Conservation (phyloP, 768 basidiomycete genomes). For the Boletus rubroflammeus region DNA sequence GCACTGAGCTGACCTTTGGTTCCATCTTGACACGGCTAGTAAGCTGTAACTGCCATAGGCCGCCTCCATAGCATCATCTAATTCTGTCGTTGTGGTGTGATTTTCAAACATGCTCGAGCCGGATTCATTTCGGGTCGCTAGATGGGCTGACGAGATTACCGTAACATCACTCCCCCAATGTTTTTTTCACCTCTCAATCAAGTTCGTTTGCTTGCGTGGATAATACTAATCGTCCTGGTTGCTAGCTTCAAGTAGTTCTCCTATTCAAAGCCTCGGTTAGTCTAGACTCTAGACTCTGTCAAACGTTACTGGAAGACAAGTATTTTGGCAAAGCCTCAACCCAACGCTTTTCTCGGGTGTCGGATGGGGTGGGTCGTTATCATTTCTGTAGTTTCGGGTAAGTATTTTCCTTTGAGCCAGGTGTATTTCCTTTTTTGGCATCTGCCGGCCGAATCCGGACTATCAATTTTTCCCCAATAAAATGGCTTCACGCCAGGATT, state of each 20-base stretch:
- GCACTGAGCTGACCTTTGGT: constrained; percentile 15
- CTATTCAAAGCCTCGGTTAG: neutral
- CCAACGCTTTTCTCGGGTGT: too few species aligned
- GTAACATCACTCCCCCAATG: constrained; percentile 5
- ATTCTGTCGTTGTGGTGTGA: neutral
- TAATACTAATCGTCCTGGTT: neutral
- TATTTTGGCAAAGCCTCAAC: neutral
- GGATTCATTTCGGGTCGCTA: neutral
- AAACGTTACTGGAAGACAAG: neutral
- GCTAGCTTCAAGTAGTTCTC: neutral
- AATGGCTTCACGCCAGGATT: constrained; percentile 1
- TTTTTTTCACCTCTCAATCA: neutral
- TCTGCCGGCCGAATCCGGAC: constrained; percentile 27
- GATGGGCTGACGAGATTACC: too few species aligned
- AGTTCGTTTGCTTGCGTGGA: neutral
- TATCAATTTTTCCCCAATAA: constrained; percentile 27
- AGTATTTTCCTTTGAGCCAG: too few species aligned
- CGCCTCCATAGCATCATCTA: neutral
- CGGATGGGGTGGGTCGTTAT: too few species aligned
- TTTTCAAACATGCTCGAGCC: neutral
- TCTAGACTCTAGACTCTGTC: neutral
- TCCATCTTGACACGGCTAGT: neutral
- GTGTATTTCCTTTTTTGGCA: too few species aligned
- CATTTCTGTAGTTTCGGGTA: too few species aligned
- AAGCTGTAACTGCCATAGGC: neutral